These are phyloP conservation scores for Pholiota molesta DNA, from an alignment of 768 basidiomycete species.

Conservation along the genomic window DNA sequence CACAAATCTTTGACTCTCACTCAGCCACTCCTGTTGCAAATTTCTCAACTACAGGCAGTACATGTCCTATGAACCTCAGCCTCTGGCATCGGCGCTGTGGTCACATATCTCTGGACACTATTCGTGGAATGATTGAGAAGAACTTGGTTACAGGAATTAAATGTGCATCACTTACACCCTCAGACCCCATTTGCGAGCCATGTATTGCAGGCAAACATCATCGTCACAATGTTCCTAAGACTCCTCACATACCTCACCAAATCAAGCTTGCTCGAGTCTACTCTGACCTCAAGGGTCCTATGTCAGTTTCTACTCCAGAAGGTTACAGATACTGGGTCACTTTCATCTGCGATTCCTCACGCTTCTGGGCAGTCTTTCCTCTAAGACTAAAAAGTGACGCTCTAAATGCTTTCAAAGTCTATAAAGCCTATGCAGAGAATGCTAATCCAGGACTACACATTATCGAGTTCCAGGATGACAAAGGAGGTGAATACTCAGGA, in stretches of 20 bases:
- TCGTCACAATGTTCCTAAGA: neutral
- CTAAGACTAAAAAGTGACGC: conserved; percentile 28
- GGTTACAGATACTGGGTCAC: conserved; percentile 32
- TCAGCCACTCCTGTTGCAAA: neutral
- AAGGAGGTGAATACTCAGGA: conserved; percentile 39
- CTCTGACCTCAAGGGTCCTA: conserved; percentile 33
- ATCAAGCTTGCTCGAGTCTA: conserved; percentile 27
- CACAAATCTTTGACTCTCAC: neutral
- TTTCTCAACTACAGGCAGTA: neutral
- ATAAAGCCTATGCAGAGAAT: conserved; percentile 36
- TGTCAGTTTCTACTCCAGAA: conserved; percentile 17
- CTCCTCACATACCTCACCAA: neutral
- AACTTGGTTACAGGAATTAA: neutral
- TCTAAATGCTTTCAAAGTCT: conserved; percentile 31
- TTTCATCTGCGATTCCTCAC: conserved; percentile 31
- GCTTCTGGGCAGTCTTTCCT: conserved; percentile 19
- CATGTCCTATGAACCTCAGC: neutral
- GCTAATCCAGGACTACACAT: conserved; percentile 24
- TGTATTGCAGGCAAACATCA: conserved; percentile 24
- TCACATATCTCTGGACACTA: neutral
- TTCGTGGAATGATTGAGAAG: neutral
- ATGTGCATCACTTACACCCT: neutral
- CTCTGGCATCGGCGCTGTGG: conserved; percentile 10
- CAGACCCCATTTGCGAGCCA: conserved; percentile 14
- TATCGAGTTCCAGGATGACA: conserved; percentile 31